Evolutionary conservation across 2,329 filamentous ascomycete species (phyloP).

Genomic region (Alternaria arbusti): DNA sequence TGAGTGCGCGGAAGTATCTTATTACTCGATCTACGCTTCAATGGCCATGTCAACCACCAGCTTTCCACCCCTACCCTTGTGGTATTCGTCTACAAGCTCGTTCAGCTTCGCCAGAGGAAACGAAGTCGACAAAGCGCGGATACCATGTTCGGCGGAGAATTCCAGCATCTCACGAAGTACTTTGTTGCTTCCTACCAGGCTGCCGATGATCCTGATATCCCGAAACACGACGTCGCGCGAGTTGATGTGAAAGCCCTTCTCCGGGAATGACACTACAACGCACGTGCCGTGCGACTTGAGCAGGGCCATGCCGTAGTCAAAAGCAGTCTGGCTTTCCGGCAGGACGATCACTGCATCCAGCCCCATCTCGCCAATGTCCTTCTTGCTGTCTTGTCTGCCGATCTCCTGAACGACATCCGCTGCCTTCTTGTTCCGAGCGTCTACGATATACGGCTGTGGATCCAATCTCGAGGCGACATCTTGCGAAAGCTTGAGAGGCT

Average conservation of each 20-base stretch:
- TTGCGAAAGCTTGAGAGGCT: constrained; percentile 44
- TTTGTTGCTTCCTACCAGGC: constrained; percentile 52
- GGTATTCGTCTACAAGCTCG: constrained; percentile 54
- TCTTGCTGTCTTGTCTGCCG: constrained; percentile 46
- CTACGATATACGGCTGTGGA: constrained; percentile 46
- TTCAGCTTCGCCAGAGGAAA: constrained; percentile 49
- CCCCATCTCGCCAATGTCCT: constrained; percentile 50
- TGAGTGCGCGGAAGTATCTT: too few relatives aligned
- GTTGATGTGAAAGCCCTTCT: constrained; percentile 52
- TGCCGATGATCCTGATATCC: constrained; percentile 53
- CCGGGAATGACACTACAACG: constrained; percentile 56
- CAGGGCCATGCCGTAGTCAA: constrained; percentile 55
- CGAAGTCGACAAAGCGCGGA: constrained; percentile 46
- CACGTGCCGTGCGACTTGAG: constrained; percentile 55
- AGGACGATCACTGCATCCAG: constrained; percentile 56
- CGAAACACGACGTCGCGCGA: constrained; percentile 53
- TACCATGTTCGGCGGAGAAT: constrained; percentile 46
- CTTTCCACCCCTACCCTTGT: constrained; percentile 54
- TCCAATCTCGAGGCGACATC: constrained; percentile 26
- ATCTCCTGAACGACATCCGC: constrained; percentile 41
- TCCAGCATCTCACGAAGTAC: constrained; percentile 49
- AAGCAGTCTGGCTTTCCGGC: constrained; percentile 55
- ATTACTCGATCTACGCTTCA: not conserved
- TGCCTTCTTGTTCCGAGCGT: constrained; percentile 46
- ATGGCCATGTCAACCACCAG: constrained; percentile 52